These are phyloP conservation scores for Acacia concinna DNA, from an alignment of 331 rosid genomes.

Conservation along the genomic window DNA sequence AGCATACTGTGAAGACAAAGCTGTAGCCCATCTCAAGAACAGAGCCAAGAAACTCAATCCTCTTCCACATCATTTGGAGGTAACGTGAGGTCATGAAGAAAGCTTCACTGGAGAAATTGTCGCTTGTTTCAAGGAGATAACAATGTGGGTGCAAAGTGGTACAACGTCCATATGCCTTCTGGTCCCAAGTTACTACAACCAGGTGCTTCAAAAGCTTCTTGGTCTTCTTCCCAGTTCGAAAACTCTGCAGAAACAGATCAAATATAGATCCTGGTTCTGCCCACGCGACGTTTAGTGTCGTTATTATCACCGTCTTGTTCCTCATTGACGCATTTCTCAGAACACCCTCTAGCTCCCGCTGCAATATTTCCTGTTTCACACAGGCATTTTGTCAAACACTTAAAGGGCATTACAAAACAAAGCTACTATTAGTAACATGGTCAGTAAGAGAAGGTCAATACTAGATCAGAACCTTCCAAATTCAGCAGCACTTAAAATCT, in stretches of 20 bases:
- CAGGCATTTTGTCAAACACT: background rate
- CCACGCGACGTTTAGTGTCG: constrained; percentile 93
- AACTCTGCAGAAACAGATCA: constrained; percentile 77
- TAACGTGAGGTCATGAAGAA: constrained; percentile 65
- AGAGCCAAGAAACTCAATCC: constrained; percentile 57
- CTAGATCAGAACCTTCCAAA: background rate
- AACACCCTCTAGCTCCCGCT: constrained; percentile 20
- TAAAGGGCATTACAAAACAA: background rate
- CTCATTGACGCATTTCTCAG: constrained; percentile 61
- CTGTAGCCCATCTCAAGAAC: constrained; percentile 72
- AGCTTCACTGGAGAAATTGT: constrained; percentile 69
- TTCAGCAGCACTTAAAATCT: background rate
- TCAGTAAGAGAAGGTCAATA: background rate
- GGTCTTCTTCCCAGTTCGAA: constrained; percentile 62
- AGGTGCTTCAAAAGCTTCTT: constrained; percentile 54
- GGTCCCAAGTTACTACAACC: constrained; percentile 70
- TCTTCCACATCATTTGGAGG: constrained; percentile 81
- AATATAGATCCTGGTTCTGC: constrained; percentile 78
- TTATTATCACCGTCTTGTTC: constrained; percentile 64
- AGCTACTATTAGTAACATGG: background rate
- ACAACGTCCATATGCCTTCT: constrained; percentile 71
- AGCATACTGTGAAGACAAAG: constrained; percentile 76
- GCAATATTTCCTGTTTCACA: background rate
- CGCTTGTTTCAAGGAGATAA: constrained; percentile 46
- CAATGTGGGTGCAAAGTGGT: constrained; percentile 57